These are phyloP conservation scores for Lipomyces oligophaga DNA, from an alignment of 805 yeast species.

Conservation along the genomic window DNA sequence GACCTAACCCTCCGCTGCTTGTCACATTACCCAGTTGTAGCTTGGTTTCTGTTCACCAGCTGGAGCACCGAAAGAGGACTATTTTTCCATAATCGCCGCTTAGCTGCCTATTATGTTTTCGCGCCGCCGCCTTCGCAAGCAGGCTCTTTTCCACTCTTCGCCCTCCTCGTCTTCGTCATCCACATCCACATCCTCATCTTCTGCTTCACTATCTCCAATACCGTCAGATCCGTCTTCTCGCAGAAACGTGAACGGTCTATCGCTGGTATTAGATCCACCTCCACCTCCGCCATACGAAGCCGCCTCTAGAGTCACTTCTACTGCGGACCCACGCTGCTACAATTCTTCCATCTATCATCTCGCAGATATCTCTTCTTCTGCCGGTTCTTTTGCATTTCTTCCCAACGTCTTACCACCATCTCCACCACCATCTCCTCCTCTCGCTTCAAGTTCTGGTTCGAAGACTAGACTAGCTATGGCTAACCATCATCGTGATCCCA, in stretches of 20 bases:
- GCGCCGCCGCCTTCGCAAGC: constrained; percentile 27
- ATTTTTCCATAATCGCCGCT: constrained; percentile 2
- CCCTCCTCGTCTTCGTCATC: constrained; percentile 16
- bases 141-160: constrained; percentile 20
- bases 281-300: constrained; percentile 1
- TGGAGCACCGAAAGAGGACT: too few relatives aligned
- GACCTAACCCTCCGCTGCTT: too few relatives aligned
- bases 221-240: background rate
- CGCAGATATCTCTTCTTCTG: constrained; percentile 2
- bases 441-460: too few relatives aligned
- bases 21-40: too few relatives aligned
- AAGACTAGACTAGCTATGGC: background rate
- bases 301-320: constrained; percentile 10
- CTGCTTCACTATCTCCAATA: constrained; percentile 5
- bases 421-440: constrained; percentile 11
- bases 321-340: constrained; percentile 15
- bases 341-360: constrained; percentile 3
- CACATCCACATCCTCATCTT: constrained; percentile 9
- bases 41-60: too few relatives aligned
- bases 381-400: constrained; percentile 10
- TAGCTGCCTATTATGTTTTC: constrained; percentile 25
- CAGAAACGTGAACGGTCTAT: background rate
- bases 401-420: constrained; percentile 11
- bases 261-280: background rate
- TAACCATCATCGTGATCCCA: background rate